Conservation (phyloP, 257 asterid species). For the Gynochthodes officinalis region DNA sequence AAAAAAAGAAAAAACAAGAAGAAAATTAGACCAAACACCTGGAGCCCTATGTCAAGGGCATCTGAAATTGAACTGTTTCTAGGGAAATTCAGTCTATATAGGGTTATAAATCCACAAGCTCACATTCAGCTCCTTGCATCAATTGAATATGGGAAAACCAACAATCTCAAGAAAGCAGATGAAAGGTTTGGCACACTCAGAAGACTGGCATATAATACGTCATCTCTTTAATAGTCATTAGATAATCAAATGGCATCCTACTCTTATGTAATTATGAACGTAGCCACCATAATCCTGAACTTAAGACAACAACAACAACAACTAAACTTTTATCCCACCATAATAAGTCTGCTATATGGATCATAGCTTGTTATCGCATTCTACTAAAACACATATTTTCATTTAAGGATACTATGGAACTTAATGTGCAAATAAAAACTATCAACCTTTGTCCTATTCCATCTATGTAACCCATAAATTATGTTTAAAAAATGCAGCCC, state of each 20-base stretch:
- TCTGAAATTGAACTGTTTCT: background rate
- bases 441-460: too few species aligned
- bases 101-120: background rate
- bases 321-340: too few species aligned
- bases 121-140: background rate
- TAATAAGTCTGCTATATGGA: too few species aligned
- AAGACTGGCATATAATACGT: background rate
- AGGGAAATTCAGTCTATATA: background rate
- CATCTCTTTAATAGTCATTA: background rate
- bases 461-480: too few species aligned
- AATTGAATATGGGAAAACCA: background rate
- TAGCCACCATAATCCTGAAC: too few species aligned
- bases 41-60: background rate
- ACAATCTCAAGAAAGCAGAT: background rate
- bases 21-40: background rate
- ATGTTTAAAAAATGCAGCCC: too few species aligned
- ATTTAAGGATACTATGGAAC: too few species aligned
- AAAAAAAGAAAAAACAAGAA: too few species aligned
- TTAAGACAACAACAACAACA: too few species aligned
- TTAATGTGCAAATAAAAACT: too few species aligned
- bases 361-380: too few species aligned
- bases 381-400: too few species aligned
- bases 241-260: background rate
- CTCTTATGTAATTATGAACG: background rate
- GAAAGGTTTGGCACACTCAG: background rate